Evolutionary conservation across 345 rosid species (phyloP).

Genomic region (Sonneratia alba): DNA sequence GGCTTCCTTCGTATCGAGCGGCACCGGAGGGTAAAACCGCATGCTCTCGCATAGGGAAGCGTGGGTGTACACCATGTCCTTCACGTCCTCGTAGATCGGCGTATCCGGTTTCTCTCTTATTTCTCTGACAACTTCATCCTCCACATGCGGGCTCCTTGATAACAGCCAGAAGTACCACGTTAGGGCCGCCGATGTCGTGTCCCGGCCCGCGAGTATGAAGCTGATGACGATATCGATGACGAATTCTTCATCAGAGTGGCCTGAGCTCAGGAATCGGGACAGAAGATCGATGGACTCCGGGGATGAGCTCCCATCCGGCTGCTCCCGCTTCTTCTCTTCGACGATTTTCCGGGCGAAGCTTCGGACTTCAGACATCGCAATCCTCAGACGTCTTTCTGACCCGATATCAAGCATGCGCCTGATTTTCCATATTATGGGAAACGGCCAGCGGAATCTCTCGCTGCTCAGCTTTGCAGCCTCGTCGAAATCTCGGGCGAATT

Average conservation of each 20-base stretch:
- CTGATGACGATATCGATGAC: slow-evolving; percentile 43
- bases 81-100: slow-evolving; percentile 7
- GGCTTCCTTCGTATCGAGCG: slow-evolving; percentile 24
- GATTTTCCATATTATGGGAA: slow-evolving; percentile 17
- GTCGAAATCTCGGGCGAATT: slow-evolving; percentile 11
- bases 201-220: slow-evolving; percentile 54
- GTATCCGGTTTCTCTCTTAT: slow-evolving; percentile 16
- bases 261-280: slow-evolving; percentile 42
- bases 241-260: slow-evolving; percentile 31
- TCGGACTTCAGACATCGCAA: slow-evolving; percentile 19
- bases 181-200: slow-evolving; percentile 56
- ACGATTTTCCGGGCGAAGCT: slow-evolving; percentile 37
- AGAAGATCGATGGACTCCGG: slow-evolving; percentile 37
- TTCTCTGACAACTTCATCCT: slow-evolving; percentile 31
- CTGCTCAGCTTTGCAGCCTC: slow-evolving; percentile 6
- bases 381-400: slow-evolving; percentile 9
- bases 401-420: slow-evolving; percentile 7
- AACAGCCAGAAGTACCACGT: slow-evolving; percentile 68
- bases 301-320: slow-evolving; percentile 11
- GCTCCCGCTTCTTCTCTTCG: slow-evolving; percentile 28
- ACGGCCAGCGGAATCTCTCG: neutral
- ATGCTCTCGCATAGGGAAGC: slow-evolving; percentile 17
- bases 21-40: slow-evolving; percentile 43
- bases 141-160: slow-evolving; percentile 25
- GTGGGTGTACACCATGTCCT: slow-evolving; percentile 15